phyloP scores from a whole-genome alignment of 177 flowering plant species.

The Vitis hybrid region DNA sequence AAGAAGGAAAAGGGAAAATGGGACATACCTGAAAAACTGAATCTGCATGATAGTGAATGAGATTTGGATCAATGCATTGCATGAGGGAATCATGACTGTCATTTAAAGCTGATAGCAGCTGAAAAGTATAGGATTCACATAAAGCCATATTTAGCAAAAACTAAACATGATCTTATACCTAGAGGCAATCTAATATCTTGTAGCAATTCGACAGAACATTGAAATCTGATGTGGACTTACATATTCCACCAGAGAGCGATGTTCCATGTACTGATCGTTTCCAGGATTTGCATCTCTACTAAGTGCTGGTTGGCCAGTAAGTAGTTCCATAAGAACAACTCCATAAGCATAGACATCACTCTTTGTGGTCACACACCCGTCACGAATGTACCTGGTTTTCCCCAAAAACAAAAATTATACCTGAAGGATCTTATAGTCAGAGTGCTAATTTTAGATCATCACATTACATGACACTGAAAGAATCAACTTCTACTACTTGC shows the following conservation, averaged over 20 bases:
- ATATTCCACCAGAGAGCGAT: constrained; percentile 29
- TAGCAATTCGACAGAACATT: too few relatives aligned
- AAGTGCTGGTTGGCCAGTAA: constrained; percentile 36
- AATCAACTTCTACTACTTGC: neutral
- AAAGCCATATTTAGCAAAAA: too few relatives aligned
- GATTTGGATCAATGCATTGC: constrained; percentile 27
- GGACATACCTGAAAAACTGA: constrained; percentile 29
- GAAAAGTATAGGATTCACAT: neutral
- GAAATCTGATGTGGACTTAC: constrained; percentile 15
- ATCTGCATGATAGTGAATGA: constrained; percentile 27
- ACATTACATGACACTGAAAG: too few relatives aligned
- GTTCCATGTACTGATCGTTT: constrained; percentile 17
- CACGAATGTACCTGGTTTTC: constrained; percentile 30
- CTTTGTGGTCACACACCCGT: constrained; percentile 37
- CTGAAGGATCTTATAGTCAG: too few relatives aligned
- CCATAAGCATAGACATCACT: constrained; percentile 34
- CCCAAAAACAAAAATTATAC: neutral
- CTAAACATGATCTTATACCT: too few relatives aligned
- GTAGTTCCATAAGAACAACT: constrained; percentile 38
- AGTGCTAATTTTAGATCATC: too few relatives aligned
- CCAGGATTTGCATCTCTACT: constrained; percentile 18
- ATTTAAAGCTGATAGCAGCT: constrained; percentile 32
- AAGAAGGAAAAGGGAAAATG: neutral
- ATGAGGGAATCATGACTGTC: constrained; percentile 8
- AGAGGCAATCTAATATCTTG: too few relatives aligned